Evolutionary conservation across 345 rosid species (phyloP).

Genomic region (Eucalyptus urophylla): DNA sequence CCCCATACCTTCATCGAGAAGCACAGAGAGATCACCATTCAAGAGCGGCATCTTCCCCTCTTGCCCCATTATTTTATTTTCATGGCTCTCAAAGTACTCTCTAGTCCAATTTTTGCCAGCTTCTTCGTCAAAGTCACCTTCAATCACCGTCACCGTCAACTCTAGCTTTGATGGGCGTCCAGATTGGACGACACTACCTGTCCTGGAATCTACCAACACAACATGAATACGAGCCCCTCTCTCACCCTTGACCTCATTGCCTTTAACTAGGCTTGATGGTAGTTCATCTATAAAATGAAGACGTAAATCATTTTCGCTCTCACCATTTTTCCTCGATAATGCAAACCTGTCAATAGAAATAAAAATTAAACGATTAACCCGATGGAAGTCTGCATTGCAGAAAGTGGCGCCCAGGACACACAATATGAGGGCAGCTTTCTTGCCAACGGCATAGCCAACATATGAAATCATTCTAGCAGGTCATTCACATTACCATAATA

Average conservation of each 20-base stretch:
- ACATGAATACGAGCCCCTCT: not conserved
- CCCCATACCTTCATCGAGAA: not conserved
- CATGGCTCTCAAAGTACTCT: no score
- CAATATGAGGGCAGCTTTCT: no score
- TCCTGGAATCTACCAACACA: not conserved
- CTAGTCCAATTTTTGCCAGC: not conserved
- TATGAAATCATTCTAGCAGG: no score
- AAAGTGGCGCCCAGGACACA: rapidly evolving
- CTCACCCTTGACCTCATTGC: not conserved
- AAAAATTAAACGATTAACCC: no score
- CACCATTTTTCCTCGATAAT: rapidly evolving
- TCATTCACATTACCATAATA: no score
- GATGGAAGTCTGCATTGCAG: no score
- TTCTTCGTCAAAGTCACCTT: not conserved
- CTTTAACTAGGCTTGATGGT: not conserved
- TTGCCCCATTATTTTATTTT: not conserved
- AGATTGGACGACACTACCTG: not conserved
- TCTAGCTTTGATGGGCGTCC: not conserved
- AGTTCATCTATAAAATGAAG: not conserved
- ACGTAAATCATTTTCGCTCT: not conserved
- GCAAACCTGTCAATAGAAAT: no score
- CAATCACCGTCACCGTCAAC: not conserved
- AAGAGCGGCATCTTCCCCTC: not conserved
- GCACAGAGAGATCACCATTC: not conserved
- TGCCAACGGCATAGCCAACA: no score